Percentiles rank a stretch among this genome's conserved stretches.
Evolutionary conservation across 176 grass and related monocot genomes (phyloP).

Genomic region (Aegilops speltoides): DNA sequence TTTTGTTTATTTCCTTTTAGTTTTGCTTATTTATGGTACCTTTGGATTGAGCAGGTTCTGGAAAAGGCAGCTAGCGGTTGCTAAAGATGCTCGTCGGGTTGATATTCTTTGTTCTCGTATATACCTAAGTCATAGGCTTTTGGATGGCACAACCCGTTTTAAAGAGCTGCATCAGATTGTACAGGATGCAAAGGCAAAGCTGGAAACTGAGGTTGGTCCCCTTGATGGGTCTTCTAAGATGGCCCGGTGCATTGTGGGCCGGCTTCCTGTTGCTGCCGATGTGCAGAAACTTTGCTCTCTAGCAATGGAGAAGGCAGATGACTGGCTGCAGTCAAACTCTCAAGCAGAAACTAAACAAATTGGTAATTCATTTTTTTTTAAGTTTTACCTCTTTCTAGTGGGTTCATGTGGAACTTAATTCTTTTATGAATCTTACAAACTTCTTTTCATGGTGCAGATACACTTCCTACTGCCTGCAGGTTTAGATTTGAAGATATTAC

Average conservation of each 20-base stretch:
- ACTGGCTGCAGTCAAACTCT: conserved; percentile 50
- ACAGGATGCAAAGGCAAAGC: conserved; percentile 64
- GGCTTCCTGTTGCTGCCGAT: conserved; percentile 70
- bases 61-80: conserved; percentile 87
- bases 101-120: conserved; percentile 93
- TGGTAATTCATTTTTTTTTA: conserved; percentile 44
- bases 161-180: conserved; percentile 81
- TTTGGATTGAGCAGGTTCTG: conserved; percentile 73
- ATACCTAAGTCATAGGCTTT: conserved; percentile 74
- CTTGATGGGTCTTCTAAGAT: conserved; percentile 76
- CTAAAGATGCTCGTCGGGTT: conserved; percentile 93
- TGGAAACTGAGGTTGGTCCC: conserved; percentile 83
- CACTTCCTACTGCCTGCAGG: conserved; percentile 87
- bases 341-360: conserved; percentile 50
- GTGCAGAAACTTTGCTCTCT: conserved; percentile 82
- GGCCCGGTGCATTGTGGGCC: conserved; percentile 77
- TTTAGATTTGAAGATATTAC: conserved; percentile 93
- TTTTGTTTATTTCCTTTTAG: background rate
- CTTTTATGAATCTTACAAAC: conserved; percentile 35
- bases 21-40: background rate
- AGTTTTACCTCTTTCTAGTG: conserved; percentile 14
- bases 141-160: conserved; percentile 75
- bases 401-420: conserved; percentile 18
- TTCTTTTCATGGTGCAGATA: conserved; percentile 59
- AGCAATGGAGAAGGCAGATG: conserved; percentile 77